Conservation (phyloP, 2,329 filamentous ascomycete genomes). For the Fusarium caatingaense region DNA sequence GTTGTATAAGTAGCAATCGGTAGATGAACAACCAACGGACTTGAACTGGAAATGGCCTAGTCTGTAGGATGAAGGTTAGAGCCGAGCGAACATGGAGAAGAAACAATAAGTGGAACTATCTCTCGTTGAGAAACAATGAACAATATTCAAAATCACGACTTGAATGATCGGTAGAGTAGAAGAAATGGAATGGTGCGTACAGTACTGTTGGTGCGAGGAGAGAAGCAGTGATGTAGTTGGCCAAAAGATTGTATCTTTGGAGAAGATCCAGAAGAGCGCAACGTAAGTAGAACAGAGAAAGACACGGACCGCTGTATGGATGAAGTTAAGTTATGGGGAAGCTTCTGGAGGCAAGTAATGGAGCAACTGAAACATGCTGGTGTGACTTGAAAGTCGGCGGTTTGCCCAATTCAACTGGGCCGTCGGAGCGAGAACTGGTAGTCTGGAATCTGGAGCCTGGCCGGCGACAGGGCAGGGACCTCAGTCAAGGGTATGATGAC, state of each 20-base stretch:
- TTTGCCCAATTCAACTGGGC: slow-evolving; percentile 45
- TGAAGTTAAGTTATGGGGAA: slow-evolving; percentile 43
- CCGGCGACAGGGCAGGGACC: slow-evolving; percentile 27
- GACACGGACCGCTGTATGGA: slow-evolving; percentile 10
- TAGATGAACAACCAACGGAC: slow-evolving; percentile 4
- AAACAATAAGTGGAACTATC: slow-evolving; percentile 13
- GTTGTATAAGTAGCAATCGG: slow-evolving; percentile 8
- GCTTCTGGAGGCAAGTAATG: slow-evolving; percentile 37
- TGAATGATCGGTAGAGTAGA: slow-evolving; percentile 3
- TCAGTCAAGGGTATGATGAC: slow-evolving; percentile 18
- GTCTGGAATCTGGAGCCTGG: slow-evolving; percentile 20
- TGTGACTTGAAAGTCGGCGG: slow-evolving; percentile 49
- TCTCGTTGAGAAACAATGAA: background rate
- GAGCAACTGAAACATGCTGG: slow-evolving; percentile 52
- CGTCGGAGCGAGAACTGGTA: slow-evolving; percentile 35
- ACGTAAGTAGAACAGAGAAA: slow-evolving; percentile 11
- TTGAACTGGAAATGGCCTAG: slow-evolving; percentile 6
- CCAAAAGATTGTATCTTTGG: slow-evolving; percentile 7
- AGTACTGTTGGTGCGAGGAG: slow-evolving; percentile 4
- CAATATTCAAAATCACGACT: slow-evolving; percentile 2
- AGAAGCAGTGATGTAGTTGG: slow-evolving; percentile 12
- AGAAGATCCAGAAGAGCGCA: slow-evolving; percentile 9
- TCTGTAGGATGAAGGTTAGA: slow-evolving; percentile 19
- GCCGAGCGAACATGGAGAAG: background rate
- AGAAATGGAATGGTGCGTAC: slow-evolving; percentile 16